phyloP scores from a whole-genome alignment of 2,329 filamentous ascomycete genomes.

The Alternaria sp. region DNA sequence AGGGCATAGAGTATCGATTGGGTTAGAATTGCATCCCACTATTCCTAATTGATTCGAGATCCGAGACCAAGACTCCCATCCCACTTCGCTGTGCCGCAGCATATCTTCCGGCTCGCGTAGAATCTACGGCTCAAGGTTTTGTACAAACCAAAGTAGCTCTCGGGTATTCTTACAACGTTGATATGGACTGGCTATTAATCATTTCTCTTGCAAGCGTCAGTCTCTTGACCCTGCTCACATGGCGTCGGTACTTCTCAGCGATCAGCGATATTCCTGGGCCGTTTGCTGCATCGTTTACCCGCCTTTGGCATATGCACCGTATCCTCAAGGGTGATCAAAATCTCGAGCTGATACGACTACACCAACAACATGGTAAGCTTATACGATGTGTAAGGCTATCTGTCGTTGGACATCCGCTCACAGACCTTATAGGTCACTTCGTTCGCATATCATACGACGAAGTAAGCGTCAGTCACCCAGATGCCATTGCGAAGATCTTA shows the following conservation, averaged over 20 bases:
- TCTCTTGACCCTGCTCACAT: not conserved
- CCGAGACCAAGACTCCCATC: not conserved
- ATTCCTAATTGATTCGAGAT: not conserved
- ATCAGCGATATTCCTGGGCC: conserved; percentile 56
- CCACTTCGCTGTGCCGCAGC: not conserved
- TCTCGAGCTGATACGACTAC: conserved; percentile 49
- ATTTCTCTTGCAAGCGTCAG: not conserved
- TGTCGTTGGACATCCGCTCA: not conserved
- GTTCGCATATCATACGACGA: conserved; percentile 57
- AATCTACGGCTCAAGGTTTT: not conserved
- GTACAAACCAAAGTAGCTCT: not conserved
- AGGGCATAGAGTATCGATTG: not conserved
- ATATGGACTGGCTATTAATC: not conserved
- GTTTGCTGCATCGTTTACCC: conserved; percentile 52
- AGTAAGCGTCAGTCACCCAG: conserved; percentile 56
- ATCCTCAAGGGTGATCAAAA: conserved; percentile 50
- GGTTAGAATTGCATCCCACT: not conserved
- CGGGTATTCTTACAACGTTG: not conserved
- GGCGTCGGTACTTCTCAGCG: conserved; percentile 58
- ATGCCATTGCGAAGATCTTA: conserved; percentile 52
- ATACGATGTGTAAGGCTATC: not conserved
- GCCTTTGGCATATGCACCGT: conserved; percentile 49
- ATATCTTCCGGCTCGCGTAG: not conserved
- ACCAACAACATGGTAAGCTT: conserved; percentile 49
- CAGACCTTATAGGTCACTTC: conserved; percentile 44